Evolutionary conservation across 2,329 filamentous ascomycete species (phyloP).

Genomic region (Beauveria australis): DNA sequence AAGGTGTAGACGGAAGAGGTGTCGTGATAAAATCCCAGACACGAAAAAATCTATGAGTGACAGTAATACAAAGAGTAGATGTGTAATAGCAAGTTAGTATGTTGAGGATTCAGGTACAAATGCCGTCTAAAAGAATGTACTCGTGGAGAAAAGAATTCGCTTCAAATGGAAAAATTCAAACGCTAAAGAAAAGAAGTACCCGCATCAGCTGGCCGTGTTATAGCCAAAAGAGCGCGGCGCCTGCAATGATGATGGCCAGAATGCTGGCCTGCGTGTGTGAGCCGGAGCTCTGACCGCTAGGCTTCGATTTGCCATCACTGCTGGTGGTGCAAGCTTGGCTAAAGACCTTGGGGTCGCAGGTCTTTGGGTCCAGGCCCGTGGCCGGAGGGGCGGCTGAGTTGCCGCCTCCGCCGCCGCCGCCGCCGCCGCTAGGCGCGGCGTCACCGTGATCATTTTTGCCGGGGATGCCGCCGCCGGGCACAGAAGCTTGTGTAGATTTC

Average conservation of each 20-base stretch:
- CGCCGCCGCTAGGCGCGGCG: conserved; percentile 16
- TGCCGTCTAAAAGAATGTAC: no score
- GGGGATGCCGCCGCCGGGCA: conserved; percentile 23
- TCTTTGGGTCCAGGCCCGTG: conserved; percentile 2
- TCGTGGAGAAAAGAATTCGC: no score
- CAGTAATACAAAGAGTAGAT: no score
- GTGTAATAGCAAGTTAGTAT: no score
- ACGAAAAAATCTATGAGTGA: no score
- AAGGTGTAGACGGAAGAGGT: no score
- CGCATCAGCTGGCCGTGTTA: conserved; percentile 14
- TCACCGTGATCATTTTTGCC: conserved; percentile 18
- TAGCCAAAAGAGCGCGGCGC: conserved; percentile 27
- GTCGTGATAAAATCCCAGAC: no score
- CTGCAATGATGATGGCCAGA: conserved; percentile 30
- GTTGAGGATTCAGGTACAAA: no score
- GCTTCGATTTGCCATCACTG: conserved; percentile 9
- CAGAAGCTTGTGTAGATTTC: conserved; percentile 14
- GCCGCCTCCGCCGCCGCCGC: conserved; percentile 15
- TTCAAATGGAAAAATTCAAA: background rate
- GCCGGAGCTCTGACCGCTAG: conserved; percentile 22
- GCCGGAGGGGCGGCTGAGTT: conserved; percentile 13
- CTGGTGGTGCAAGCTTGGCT: conserved; percentile 30
- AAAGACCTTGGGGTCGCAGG: conserved; percentile 32
- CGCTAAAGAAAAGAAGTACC: background rate
- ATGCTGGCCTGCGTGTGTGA: conserved; percentile 26